Percentiles rank a stretch among this genome's conserved stretches.
Evolutionary conservation across 2,329 filamentous ascomycete species (phyloP).

Genomic region (Calonectria hawksworthii): DNA sequence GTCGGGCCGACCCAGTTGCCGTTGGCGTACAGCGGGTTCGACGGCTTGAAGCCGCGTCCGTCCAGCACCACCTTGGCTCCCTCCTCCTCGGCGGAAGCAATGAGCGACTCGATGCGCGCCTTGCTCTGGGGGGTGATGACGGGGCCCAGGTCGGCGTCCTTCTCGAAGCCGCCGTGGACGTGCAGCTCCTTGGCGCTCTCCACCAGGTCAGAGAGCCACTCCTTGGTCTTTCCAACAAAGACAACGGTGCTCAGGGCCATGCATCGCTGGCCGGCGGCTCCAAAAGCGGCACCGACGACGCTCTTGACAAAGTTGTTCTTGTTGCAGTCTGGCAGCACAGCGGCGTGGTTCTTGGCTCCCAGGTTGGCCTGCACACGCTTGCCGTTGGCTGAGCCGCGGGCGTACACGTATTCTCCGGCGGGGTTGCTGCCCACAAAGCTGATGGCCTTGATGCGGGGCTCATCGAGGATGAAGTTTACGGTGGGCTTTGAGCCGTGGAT

Average conservation of each 20-base stretch:
- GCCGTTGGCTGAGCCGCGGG: slow-evolving; percentile 76
- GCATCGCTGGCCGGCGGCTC: slow-evolving; percentile 77
- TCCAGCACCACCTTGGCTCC: slow-evolving; percentile 40
- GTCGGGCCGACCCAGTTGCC: slow-evolving; percentile 62
- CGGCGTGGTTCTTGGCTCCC: slow-evolving; percentile 79
- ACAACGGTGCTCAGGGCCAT: slow-evolving; percentile 78
- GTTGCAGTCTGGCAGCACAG: slow-evolving; percentile 76
- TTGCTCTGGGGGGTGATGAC: slow-evolving; percentile 40
- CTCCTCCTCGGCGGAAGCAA: slow-evolving; percentile 38
- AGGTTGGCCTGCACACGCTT: slow-evolving; percentile 80
- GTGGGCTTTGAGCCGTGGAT: slow-evolving; percentile 75
- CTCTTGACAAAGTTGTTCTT: slow-evolving; percentile 78
- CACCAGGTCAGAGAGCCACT: slow-evolving; percentile 73
- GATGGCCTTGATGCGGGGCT: slow-evolving; percentile 77
- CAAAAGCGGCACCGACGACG: slow-evolving; percentile 76
- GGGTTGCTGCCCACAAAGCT: slow-evolving; percentile 78
- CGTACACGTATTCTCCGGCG: slow-evolving; percentile 78
- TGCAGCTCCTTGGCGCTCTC: slow-evolving; percentile 70
- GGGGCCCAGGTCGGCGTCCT: slow-evolving; percentile 39
- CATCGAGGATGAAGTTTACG: slow-evolving; percentile 78
- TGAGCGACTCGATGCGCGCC: slow-evolving; percentile 38
- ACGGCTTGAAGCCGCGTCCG: slow-evolving; percentile 37
- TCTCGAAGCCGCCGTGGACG: slow-evolving; percentile 40
- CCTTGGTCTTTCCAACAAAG: slow-evolving; percentile 73
- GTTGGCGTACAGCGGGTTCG: slow-evolving; percentile 33